Base-by-base conservation (phyloP, 441 rosid genomes). In the Arabidopsis hybrid region DNA sequence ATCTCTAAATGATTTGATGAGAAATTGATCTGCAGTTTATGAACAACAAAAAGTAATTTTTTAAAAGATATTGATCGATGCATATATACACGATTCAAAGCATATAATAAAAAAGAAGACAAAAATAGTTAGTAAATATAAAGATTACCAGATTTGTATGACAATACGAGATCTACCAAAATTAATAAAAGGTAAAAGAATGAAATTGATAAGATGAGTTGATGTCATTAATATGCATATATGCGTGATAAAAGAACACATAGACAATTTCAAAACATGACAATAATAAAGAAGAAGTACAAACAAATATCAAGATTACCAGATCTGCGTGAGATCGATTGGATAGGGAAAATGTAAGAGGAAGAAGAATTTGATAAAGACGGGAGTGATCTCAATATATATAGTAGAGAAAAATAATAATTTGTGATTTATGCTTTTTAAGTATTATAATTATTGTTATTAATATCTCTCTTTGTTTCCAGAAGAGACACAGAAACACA, bases 401-500 rank as follows among this genome's bases (percentile, higher is more conserved):
- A 68, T 52, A 45, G 26, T 14, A 43, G 43, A 26, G 21, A 63
- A 8, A 8, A 53, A 4, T 49, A n/a, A 64, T 60, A 63, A 61
- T 8, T 6, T 66, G n/a, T 46, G 31, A 10, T 57, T n/a, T 47
- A 18, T 58, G 66, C 31, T 58, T 60, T 75, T 51, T 0, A 21
- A 74, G 36, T 65, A 74, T 52, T 43, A 42, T 16, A 45, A 14
- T 31, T 12, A 59, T 60, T 39, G 1, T 29, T 50, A 39, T 50
- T 21, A 58, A 16, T 8, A 50, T 50, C 34, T 31, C 49, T 34
- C 55, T 76, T 76, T 63, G 61, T 66, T 69, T 76, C 46, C 26
- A 63, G 75, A 69, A 69, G 75, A 63, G 67, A 76, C 71, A 76
- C 79, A 69, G 60, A 76, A 76, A 76, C 75, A 72, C 47, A 76